Base-by-base conservation (phyloP, 768 basidiomycete genomes). In the Suillus placidus region DNA sequence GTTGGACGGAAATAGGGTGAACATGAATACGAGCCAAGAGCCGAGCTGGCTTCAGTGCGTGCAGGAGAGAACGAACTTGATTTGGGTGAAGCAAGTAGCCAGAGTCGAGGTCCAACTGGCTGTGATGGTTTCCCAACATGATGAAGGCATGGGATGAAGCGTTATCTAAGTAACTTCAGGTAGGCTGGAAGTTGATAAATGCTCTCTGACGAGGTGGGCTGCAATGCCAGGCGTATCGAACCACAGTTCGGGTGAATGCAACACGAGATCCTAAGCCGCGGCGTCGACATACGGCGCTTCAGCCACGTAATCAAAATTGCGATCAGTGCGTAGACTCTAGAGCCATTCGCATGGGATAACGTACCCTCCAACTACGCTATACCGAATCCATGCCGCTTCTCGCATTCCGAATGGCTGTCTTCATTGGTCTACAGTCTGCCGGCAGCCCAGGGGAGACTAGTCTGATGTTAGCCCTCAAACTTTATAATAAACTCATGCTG, bases 21-120 rank as follows among this genome's bases (percentile, higher is more conserved):
- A 85, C 38, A 93, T 78, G 76, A 93, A 92, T 20, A 90, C 70
- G 3, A 91, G 92, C 67, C 92, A 90, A 55, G 78, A 71, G 1
- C 86, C 89, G 60, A 89, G 76, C 30, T 76, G 71, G 0, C 85
- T 85, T 82, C 74, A 0, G 88, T 90, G 67, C 85, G 88, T 90
- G 67, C 85, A 86, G 18, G 88, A 84, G 6, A 91, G 76, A n/a
- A 93, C 76, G 66, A 88, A 83, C 55, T 56, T 68, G 54, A 71
- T 61, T 13, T 61, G 56, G 6, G 49, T 16, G 26, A 40, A 70
- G 23, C 70, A 69, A 34, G 75, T 30, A 81, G 71, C 80, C 81
- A 81, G 3, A 73, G 42, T 60, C 26, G 57, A 40, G 38, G 18
- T 8, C 23, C 37, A 26, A 38, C 37, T 26, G 37, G 7, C 23